A percentile compares a stretch with the other conserved stretches of the same genome.
Conservation (phyloP, 2,329 filamentous ascomycete genomes). For the Helicocarpus griseus region DNA sequence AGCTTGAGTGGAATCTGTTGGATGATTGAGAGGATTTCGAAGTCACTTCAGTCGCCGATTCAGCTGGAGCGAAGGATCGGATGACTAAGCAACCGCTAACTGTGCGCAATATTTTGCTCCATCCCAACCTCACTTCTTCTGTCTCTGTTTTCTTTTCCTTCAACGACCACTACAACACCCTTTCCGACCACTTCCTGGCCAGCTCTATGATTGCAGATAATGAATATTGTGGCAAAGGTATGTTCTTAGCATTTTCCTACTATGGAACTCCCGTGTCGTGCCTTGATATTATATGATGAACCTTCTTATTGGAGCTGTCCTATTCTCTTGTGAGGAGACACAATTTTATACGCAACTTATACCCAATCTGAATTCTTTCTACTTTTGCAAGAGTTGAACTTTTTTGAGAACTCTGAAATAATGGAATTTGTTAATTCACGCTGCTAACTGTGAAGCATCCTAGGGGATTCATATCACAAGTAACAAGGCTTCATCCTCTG, state of each 20-base stretch:
- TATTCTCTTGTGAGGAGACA: constrained; percentile 19
- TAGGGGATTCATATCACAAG: constrained; percentile 2
- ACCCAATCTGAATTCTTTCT: constrained; percentile 11
- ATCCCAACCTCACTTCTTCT: background rate
- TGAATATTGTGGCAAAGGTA: background rate
- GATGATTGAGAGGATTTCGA: no score
- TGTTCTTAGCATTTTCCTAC: background rate
- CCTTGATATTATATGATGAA: constrained; percentile 17
- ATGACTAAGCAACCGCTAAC: background rate
- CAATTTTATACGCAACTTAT: constrained; percentile 15
- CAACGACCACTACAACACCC: background rate
- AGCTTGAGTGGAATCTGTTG: no score
- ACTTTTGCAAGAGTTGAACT: background rate
- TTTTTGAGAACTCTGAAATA: background rate
- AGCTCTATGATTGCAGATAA: no score
- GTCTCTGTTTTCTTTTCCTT: background rate
- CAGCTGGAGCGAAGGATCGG: no score
- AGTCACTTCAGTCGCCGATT: no score
- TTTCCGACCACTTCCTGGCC: no score
- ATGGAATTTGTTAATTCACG: background rate
- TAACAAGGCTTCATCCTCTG: constrained; percentile 1
- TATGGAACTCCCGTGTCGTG: background rate
- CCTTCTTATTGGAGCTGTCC: constrained; percentile 25
- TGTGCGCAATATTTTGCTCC: background rate
- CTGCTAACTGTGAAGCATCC: background rate